Evolutionary conservation across 78 protist species (phyloP), one percentile per base, ranked within the genome.

Genomic region (Anaeramoeba flamelloides): DNA sequence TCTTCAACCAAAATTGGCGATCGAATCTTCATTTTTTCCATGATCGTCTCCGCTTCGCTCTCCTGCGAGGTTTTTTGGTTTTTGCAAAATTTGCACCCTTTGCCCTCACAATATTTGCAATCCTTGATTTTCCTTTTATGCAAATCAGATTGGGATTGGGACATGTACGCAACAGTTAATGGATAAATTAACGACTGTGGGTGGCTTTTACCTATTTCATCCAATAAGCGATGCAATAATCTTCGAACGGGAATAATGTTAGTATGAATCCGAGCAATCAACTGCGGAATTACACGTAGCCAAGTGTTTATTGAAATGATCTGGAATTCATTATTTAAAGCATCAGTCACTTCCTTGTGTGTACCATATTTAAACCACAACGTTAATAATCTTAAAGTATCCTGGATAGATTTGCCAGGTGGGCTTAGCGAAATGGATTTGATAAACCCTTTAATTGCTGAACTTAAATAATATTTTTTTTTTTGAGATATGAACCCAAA

Each of bases 171-270:
- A n/a, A 97, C 98, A 30, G 95, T 88, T 34, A 97, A 86, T 41
- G 99, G 98, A 88, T 93, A 97, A 37, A 95, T 85, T 34, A 97
- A 88, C 0, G 98, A 97, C 80, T 96, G 98, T n/a, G 99, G 99
- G 80, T 97, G 99, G 81, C 75, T 84, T 77, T 82, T 79, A 41
- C 94, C 97, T 31, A 95, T n/a, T n/a, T n/a, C n/a, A n/a, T n/a
- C n/a, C n/a, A n/a, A n/a, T n/a, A n/a, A n/a, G n/a, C n/a, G n/a
- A n/a, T n/a, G n/a, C n/a, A n/a, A n/a, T n/a, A n/a, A n/a, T n/a
- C n/a, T n/a, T n/a, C n/a, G n/a, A n/a, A n/a, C n/a, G n/a, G n/a
- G n/a, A n/a, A n/a, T n/a, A n/a, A n/a, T n/a, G n/a, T n/a, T n/a
- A n/a, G n/a, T 83, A 89, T 94, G 91, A 41, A 97, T 87, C n/a